phyloP scores from a whole-genome alignment of 2,329 filamentous ascomycete genomes.

The Rugonectria rugulosa region DNA sequence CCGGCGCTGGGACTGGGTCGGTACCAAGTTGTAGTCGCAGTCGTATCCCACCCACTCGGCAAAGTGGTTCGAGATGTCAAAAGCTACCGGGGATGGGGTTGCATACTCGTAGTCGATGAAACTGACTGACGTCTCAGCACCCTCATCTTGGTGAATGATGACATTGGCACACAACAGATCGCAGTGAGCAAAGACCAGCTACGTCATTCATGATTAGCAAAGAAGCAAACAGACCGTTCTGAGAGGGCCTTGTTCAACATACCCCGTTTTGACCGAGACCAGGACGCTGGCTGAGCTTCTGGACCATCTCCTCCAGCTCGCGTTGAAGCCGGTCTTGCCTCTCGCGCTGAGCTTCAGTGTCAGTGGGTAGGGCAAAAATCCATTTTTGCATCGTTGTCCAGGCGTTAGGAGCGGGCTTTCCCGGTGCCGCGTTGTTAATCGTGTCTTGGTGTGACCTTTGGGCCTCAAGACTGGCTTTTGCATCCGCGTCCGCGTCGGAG shows the following conservation, averaged over 20 bases:
- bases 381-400: slow-evolving; percentile 98
- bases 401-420: slow-evolving; percentile 81
- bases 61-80: slow-evolving; percentile 98
- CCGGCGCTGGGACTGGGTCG: slow-evolving; percentile 77
- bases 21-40: slow-evolving; percentile 86
- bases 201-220: slow-evolving; percentile 25
- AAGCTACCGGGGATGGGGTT: slow-evolving; percentile 90
- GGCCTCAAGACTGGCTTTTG: slow-evolving; percentile 34
- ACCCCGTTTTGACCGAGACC: slow-evolving; percentile 80
- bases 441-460: slow-evolving; percentile 45
- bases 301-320: slow-evolving; percentile 76
- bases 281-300: slow-evolving; percentile 76
- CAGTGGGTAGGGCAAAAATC: slow-evolving; percentile 83
- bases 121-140: slow-evolving; percentile 54
- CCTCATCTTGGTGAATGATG: slow-evolving; percentile 70
- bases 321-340: slow-evolving; percentile 74
- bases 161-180: slow-evolving; percentile 97
- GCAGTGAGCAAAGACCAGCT: slow-evolving; percentile 94
- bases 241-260: slow-evolving; percentile 45
- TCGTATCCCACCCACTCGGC: slow-evolving; percentile 98
- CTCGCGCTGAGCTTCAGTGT: slow-evolving; percentile 72
- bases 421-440: slow-evolving; percentile 63
- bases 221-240: not conserved
- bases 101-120: slow-evolving; percentile 99
- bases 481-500: slow-evolving; percentile 38